Base-by-base conservation (phyloP, 2,329 filamentous ascomycete genomes). In the Pyrenophora tritici-repentis region DNA sequence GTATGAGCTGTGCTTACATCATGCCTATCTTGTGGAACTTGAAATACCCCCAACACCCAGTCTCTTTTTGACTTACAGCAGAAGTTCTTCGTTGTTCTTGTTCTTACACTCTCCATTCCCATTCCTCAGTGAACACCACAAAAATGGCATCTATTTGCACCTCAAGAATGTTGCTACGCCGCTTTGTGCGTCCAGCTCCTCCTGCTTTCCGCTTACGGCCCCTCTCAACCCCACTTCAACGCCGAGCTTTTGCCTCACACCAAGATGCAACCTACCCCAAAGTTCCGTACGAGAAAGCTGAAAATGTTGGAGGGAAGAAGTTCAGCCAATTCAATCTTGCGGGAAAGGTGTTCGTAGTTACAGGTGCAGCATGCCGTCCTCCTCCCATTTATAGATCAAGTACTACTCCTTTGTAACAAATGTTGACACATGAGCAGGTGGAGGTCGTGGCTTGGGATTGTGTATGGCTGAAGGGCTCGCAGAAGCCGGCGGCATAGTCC, bases 401-500 rank as follows among this genome's bases (percentile, higher is more conserved):
- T 33, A 13, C 10, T 33, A 34, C 41, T 17, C 18, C 10, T 47
- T 88, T 13, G 17, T 33, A 26, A 29, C 34, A 13, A 16, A 34
- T 55, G 34, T 38, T 67, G 43, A 68, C 53, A 8, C 20, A 13
- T 35, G 4, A 13, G 84, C 85, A 8, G 88, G 88, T 22, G 85
- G 88, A 32, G 88, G 81, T 0, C 80, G 85, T 48, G 89, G 89
- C 0, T 77, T 92, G 2, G 88, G 88, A 4, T 73, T 92, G 6
- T 83, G 85, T 3, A 83, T 91, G 63, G 83, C 87, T 0, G 87
- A 92, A 62, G 87, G 85, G 0, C 76, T 92, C 3, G 79, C 88
- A 4, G 88, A 91, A 71, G 88, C 88, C 31, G 89, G 89, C 9
- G 89, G 89, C 18, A 88, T 72, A 53, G 85, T 89, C 17, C 85